A percentile compares a stretch with the other conserved stretches of the same genome.
phyloP scores from a whole-genome alignment of 768 basidiomycete species.

The Leccinum sublutescens region DNA sequence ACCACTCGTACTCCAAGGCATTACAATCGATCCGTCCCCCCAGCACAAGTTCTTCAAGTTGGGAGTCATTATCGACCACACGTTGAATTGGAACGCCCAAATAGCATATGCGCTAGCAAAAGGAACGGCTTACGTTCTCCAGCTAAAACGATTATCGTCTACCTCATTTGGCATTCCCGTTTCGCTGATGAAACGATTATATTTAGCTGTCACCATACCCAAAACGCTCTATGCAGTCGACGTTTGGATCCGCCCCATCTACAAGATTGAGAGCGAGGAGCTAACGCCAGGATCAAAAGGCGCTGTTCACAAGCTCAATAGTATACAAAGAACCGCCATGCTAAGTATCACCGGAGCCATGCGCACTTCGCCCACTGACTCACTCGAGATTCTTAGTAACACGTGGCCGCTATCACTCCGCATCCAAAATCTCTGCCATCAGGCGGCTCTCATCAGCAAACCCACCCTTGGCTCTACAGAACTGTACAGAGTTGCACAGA shows the following conservation, averaged over 20 bases:
- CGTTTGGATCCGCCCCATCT: neutral
- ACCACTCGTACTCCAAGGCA: neutral
- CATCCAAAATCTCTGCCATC: neutral
- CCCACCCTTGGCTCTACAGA: too few species aligned
- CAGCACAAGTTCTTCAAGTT: conserved; percentile 1
- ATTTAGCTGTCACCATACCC: neutral
- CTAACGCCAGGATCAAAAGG: neutral
- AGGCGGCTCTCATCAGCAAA: neutral
- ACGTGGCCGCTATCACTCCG: neutral
- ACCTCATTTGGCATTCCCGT: neutral
- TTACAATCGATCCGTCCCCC: neutral
- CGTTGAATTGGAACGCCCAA: too few species aligned
- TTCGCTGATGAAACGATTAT: neutral
- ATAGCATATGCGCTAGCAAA: too few species aligned
- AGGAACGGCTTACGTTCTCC: too few species aligned
- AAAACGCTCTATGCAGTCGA: neutral
- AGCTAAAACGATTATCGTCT: too few species aligned
- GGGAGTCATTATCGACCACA: neutral
- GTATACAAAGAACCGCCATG: neutral
- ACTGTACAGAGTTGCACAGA: too few species aligned
- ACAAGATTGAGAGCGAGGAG: neutral
- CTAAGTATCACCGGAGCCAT: neutral
- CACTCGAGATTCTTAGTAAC: neutral
- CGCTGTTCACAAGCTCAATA: neutral
- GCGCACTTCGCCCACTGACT: neutral